Conservation (phyloP, 2,329 filamentous ascomycete species). For the Alternaria rosae region DNA sequence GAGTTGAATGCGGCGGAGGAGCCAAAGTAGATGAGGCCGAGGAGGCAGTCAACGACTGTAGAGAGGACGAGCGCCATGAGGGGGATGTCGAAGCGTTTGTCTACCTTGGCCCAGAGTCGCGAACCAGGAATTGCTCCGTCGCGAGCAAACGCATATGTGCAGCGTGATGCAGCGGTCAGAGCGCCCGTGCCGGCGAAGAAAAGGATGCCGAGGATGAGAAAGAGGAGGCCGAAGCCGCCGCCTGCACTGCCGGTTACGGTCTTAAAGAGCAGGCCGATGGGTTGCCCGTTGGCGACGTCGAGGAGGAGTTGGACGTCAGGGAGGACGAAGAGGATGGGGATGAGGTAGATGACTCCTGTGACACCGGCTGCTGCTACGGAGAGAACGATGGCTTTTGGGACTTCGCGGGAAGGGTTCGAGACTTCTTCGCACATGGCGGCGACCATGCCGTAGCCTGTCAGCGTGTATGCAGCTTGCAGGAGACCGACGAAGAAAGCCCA, state of each 20-base stretch:
- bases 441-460: conserved; percentile 75
- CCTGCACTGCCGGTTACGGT: conserved; percentile 74
- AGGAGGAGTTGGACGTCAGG: conserved; percentile 71
- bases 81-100: conserved; percentile 71
- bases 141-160: conserved; percentile 78
- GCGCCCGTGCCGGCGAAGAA: conserved; percentile 80
- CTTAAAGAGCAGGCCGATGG: conserved; percentile 79
- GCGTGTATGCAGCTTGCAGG: conserved; percentile 68
- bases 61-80: conserved; percentile 74
- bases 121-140: conserved; percentile 78
- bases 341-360: conserved; percentile 71
- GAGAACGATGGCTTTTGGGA: conserved; percentile 74
- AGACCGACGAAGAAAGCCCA: conserved; percentile 78
- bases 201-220: conserved; percentile 77
- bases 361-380: conserved; percentile 72
- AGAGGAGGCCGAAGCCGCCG: conserved; percentile 77
- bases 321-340: conserved; percentile 78
- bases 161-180: conserved; percentile 75
- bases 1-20: conserved; percentile 79
- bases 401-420: conserved; percentile 71
- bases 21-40: conserved; percentile 82
- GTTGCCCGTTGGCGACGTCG: conserved; percentile 73
- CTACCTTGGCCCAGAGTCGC: conserved; percentile 70
- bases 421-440: conserved; percentile 77
- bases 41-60: conserved; percentile 71